Evolutionary conservation across 179 eudicot genomes (phyloP).

Genomic region (Monotropa hypopitys): DNA sequence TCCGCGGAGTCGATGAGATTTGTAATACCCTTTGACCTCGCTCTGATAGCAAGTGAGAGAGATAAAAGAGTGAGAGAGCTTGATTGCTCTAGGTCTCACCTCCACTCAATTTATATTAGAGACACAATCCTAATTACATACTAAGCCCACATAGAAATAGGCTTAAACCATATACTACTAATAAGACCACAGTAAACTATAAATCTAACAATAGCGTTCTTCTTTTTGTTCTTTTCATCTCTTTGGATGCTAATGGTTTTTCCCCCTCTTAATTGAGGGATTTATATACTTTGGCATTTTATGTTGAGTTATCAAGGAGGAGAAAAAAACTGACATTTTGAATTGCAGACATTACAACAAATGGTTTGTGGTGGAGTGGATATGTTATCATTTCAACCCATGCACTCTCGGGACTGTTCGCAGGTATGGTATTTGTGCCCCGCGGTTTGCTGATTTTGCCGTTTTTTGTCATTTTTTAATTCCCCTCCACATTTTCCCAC

Average conservation of each 20-base stretch:
- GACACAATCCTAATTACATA: too few relatives aligned
- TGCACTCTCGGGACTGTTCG: slow-evolving; percentile 80
- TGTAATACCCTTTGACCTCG: too few relatives aligned
- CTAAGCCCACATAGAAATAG: too few relatives aligned
- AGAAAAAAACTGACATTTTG: background rate
- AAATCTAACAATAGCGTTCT: too few relatives aligned
- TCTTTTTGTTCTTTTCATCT: background rate
- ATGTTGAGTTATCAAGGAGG: background rate
- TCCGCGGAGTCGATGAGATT: too few relatives aligned
- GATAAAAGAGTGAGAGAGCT: too few relatives aligned
- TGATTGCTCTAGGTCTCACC: too few relatives aligned
- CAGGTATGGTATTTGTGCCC: slow-evolving; percentile 40
- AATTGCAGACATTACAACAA: slow-evolving; percentile 65
- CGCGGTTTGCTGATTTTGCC: background rate
- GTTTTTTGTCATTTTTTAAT: background rate
- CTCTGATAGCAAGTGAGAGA: too few relatives aligned
- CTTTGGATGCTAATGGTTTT: background rate
- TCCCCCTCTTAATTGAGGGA: background rate
- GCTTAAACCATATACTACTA: too few relatives aligned
- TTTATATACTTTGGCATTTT: background rate
- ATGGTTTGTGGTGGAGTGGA: slow-evolving; percentile 56
- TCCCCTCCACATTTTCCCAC: background rate
- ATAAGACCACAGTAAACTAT: too few relatives aligned
- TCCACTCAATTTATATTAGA: too few relatives aligned
- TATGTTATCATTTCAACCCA: slow-evolving; percentile 61